Conservation (phyloP, 345 rosid genomes). For the Diplotaxis tenuifolia region DNA sequence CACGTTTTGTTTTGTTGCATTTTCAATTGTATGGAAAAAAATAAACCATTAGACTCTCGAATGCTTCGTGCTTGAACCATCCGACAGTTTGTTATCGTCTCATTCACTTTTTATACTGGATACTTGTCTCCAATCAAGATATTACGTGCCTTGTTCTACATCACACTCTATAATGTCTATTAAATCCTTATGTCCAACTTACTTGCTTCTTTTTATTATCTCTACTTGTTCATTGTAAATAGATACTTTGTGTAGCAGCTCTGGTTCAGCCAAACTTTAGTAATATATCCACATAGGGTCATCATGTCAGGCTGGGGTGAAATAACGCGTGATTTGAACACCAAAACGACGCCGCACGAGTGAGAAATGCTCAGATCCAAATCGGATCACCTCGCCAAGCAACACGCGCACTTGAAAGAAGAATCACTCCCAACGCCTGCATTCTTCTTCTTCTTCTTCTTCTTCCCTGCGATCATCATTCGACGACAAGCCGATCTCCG, state of each 20-base stretch:
- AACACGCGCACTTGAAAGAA: not conserved
- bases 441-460: not conserved
- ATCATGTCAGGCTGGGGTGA: not conserved
- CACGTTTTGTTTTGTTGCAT: conserved; percentile 20
- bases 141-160: not conserved
- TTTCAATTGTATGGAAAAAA: not conserved
- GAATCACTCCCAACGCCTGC: not conserved
- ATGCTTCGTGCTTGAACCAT: not conserved
- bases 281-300: not conserved
- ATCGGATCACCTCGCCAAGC: not conserved
- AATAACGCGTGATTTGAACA: not conserved
- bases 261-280: not conserved
- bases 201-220: not conserved
- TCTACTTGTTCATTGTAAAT: not conserved
- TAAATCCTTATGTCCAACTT: not conserved
- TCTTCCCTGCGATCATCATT: not conserved
- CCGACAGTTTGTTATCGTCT: not conserved
- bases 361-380: conserved; percentile 10
- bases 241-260: not conserved
- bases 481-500: conserved; percentile 22
- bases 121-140: not conserved
- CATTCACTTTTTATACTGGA: not conserved
- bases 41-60: conserved; percentile 3
- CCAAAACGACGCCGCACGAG: conserved; percentile 10
- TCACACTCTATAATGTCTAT: not conserved